Conservation (phyloP, 2,329 filamentous ascomycete genomes). For the Diaporthe velutina region DNA sequence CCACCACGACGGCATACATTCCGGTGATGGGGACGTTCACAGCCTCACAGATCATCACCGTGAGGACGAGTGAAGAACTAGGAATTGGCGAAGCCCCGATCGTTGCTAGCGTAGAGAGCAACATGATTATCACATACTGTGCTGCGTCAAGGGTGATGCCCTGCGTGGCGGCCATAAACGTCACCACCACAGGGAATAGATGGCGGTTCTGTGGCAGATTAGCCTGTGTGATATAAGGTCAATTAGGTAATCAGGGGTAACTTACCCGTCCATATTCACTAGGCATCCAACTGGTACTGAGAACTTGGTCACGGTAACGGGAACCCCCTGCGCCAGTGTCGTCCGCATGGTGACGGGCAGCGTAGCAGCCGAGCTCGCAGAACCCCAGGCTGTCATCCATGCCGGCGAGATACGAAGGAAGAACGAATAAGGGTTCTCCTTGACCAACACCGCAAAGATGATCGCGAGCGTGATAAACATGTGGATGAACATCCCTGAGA, state of each 20-base stretch:
- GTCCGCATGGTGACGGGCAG: constrained; percentile 62
- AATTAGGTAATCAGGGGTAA: constrained; percentile 10
- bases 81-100: constrained; percentile 68
- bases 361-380: constrained; percentile 65
- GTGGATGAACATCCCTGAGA: constrained; percentile 61
- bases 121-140: constrained; percentile 62
- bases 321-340: constrained; percentile 54
- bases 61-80: constrained; percentile 63
- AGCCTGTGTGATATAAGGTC: constrained; percentile 33
- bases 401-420: constrained; percentile 63
- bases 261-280: constrained; percentile 64
- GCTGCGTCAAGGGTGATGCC: constrained; percentile 56
- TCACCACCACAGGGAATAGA: constrained; percentile 66
- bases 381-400: constrained; percentile 68
- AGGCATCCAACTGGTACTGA: constrained; percentile 60
- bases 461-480: constrained; percentile 60
- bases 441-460: constrained; percentile 55
- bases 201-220: constrained; percentile 56
- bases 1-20: constrained; percentile 66
- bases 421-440: constrained; percentile 60
- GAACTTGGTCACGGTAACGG: constrained; percentile 60
- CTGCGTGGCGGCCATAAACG: constrained; percentile 65
- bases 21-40: constrained; percentile 59
- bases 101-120: constrained; percentile 64
- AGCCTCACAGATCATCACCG: constrained; percentile 61